phyloP scores from a whole-genome alignment of 129 eudicot genomes.

The Logfia minima region DNA sequence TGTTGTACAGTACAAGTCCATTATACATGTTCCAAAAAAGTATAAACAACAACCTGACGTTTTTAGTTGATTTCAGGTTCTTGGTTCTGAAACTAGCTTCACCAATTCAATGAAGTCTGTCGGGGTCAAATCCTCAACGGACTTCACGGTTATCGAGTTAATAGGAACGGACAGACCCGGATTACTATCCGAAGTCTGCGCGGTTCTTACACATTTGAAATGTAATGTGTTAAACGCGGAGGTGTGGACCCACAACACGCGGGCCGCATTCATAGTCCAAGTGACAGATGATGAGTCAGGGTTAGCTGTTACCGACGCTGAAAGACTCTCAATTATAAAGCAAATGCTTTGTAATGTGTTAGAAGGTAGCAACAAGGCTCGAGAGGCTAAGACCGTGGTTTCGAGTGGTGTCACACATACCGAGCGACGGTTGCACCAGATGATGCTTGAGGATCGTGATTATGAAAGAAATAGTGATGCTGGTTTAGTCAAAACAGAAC shows the following conservation, averaged over 20 bases:
- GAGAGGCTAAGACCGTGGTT: slow-evolving; percentile 77
- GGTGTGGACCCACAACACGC: slow-evolving; percentile 97
- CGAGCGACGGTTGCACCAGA: slow-evolving; percentile 90
- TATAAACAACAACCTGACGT: neutral
- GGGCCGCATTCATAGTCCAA: slow-evolving; percentile 91
- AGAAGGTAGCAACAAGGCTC: slow-evolving; percentile 62
- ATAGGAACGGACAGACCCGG: slow-evolving; percentile 93
- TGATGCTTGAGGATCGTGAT: slow-evolving; percentile 90
- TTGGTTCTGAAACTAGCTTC: slow-evolving; percentile 78
- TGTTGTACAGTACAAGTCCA: slow-evolving; percentile 12
- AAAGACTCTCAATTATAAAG: slow-evolving; percentile 59
- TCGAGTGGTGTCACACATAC: slow-evolving; percentile 63
- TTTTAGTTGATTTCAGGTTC: slow-evolving; percentile 50
- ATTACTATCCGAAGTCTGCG: slow-evolving; percentile 81
- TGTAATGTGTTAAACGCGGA: slow-evolving; percentile 92
- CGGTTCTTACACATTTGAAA: slow-evolving; percentile 83
- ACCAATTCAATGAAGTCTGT: slow-evolving; percentile 66
- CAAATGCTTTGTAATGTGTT: slow-evolving; percentile 74
- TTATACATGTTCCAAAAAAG: neutral
- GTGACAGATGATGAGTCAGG: slow-evolving; percentile 72
- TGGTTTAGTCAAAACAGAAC: slow-evolving; percentile 38
- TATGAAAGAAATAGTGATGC: slow-evolving; percentile 48
- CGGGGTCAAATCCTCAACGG: slow-evolving; percentile 55
- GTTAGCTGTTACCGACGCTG: slow-evolving; percentile 57
- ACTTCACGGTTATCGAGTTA: slow-evolving; percentile 75